Percentiles rank a stretch among this genome's conserved stretches.
Evolutionary conservation across 352 stramenopile genomes (phyloP).

Genomic region (Aphanomyces cochlioides): DNA sequence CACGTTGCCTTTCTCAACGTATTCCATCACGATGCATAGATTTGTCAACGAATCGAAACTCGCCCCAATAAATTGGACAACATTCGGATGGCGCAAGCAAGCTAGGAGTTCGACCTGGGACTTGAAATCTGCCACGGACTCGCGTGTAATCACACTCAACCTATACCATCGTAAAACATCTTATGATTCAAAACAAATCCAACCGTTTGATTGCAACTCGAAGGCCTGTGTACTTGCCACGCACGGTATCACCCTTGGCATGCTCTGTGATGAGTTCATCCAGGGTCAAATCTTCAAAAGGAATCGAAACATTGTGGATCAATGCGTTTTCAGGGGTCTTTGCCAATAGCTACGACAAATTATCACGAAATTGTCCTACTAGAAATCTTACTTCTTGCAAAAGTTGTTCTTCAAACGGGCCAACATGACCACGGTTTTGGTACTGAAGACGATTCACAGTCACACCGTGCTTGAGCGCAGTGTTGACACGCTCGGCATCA

Average conservation of each 20-base stretch:
- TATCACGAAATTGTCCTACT: neutral
- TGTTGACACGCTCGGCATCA: slow-evolving; percentile 74
- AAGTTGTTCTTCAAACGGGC: slow-evolving; percentile 42
- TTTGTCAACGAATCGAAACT: slow-evolving; percentile 80
- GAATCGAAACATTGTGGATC: slow-evolving; percentile 42
- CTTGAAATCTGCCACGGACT: slow-evolving; percentile 69
- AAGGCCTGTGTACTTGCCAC: slow-evolving; percentile 73
- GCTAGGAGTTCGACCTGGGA: slow-evolving; percentile 71
- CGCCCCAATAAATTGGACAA: slow-evolving; percentile 82
- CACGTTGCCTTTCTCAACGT: slow-evolving; percentile 69
- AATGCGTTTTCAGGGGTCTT: slow-evolving; percentile 21
- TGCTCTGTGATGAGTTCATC: slow-evolving; percentile 73
- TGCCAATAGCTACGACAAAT: slow-evolving; percentile 16
- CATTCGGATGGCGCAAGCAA: slow-evolving; percentile 77
- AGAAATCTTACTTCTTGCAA: slow-evolving; percentile 45
- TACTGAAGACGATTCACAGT: slow-evolving; percentile 67
- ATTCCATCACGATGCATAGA: slow-evolving; percentile 72
- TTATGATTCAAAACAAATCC: slow-evolving; percentile 14
- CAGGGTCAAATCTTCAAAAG: slow-evolving; percentile 66
- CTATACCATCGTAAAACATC: neutral
- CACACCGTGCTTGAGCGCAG: slow-evolving; percentile 69
- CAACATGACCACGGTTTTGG: slow-evolving; percentile 48
- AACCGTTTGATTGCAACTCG: slow-evolving; percentile 75
- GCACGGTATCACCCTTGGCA: slow-evolving; percentile 55
- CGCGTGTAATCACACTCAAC: slow-evolving; percentile 51